Base-by-base conservation (phyloP, 78 protist species). In the Diacronema lutheri region DNA sequence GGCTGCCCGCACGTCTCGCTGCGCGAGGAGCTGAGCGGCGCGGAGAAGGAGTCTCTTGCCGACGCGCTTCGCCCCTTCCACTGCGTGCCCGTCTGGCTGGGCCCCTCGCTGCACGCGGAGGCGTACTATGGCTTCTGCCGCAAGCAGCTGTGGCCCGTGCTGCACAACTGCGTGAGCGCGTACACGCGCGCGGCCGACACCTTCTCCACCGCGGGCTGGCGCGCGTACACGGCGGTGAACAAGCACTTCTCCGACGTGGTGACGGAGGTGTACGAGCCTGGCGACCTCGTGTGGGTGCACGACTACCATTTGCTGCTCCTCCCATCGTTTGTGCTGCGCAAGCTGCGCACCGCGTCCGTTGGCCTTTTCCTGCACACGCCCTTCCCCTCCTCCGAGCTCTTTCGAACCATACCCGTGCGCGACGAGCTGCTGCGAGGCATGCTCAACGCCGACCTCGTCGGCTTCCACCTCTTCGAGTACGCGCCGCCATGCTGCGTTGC, bases 291-390 rank as follows among this genome's bases (percentile, higher is more conserved):
- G 46, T 56, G 68, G 29, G 88, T 91, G 26, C 86, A 72, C 4
- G 90, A 88, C 61, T 35, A 84, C 50, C 44, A 81, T 26, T n/a
- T 76, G 26, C n/a, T 71, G 26, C 79, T 71, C 20, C 58, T 71
- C 23, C 79, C 79, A 16, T 33, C 29, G 4, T 56, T 12, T 66
- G 0, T 76, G 20, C 44, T 31, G 29, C 40, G 66, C n/a, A 64
- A 66, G 20, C 44, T 31, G 79, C 76, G 46, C 21, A 50, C 66
- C 11, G 80, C 74, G 13, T 44, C 31, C n/a, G 90, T 95, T 46
- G 96, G 95, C 3, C 92, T 93, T 86, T 95, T 95, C 86, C 71
- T 95, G n/a, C 97, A 95, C 83, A 91, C 90, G 73, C 96, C 96
- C 41, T 95, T 89, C 86, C 96, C 97, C 35, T 81, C 94, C 14